phyloP scores from a whole-genome alignment of 495 filamentous ascomycete genomes.

The Penicillium crystallinum region DNA sequence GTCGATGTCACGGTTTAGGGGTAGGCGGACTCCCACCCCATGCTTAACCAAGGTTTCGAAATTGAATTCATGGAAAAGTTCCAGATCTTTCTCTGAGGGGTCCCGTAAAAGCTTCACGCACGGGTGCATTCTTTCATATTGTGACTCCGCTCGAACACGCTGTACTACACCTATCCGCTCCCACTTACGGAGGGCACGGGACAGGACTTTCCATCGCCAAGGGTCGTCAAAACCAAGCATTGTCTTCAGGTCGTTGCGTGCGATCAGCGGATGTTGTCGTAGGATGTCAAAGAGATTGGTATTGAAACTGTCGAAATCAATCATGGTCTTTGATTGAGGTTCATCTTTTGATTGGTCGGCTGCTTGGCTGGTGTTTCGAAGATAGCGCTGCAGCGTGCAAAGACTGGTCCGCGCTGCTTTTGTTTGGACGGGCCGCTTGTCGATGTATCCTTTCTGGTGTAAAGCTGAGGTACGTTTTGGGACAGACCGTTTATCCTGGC shows the following conservation, averaged over 20 bases:
- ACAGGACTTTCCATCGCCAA: conserved; percentile 63
- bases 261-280: conserved; percentile 41
- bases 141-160: conserved; percentile 58
- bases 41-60: conserved; percentile 24
- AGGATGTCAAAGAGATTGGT: conserved; percentile 45
- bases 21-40: conserved; percentile 20
- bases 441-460: conserved; percentile 74
- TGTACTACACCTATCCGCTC: conserved; percentile 64
- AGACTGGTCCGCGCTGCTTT: conserved; percentile 62
- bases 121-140: conserved; percentile 40
- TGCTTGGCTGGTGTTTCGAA: conserved; percentile 10
- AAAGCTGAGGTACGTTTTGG: conserved; percentile 74
- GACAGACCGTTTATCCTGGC: conserved; percentile 86
- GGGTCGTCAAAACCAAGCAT: conserved; percentile 54
- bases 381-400: conserved; percentile 58
- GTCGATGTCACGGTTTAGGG: conserved; percentile 32
- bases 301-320: conserved; percentile 43
- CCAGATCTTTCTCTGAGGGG: conserved; percentile 61
- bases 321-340: conserved; percentile 14
- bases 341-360: conserved; percentile 5
- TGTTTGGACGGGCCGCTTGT: conserved; percentile 65
- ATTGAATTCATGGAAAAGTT: conserved; percentile 46
- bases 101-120: conserved; percentile 73
- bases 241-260: conserved; percentile 56
- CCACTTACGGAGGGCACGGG: conserved; percentile 63